Conservation (phyloP, 176 grass and related monocot species). For the Raddia distichophylla region DNA sequence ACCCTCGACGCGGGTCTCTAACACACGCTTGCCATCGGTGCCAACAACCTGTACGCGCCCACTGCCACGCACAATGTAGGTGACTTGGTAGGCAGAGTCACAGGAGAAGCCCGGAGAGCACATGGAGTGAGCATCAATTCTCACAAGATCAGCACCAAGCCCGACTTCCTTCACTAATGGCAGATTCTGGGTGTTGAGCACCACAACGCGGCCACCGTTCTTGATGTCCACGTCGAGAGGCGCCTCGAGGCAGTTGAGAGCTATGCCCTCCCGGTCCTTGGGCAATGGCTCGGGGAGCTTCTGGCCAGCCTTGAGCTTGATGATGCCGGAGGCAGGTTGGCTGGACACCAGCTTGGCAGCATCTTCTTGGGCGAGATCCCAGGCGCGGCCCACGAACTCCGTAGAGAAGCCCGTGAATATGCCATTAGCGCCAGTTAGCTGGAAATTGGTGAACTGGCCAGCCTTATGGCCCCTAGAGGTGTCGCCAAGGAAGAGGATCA, state of each 20-base stretch:
- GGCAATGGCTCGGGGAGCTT: conserved; percentile 44
- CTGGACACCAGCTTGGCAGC: conserved; percentile 61
- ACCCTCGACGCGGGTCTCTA: conserved; percentile 56
- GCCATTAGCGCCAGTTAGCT: conserved; percentile 61
- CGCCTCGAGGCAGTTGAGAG: conserved; percentile 75
- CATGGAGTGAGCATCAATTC: conserved; percentile 79
- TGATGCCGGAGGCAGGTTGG: conserved; percentile 50
- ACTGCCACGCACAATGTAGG: conserved; percentile 76
- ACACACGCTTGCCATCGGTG: conserved; percentile 66
- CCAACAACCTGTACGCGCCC: conserved; percentile 79
- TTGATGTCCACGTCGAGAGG: conserved; percentile 80
- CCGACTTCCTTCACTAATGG: conserved; percentile 73
- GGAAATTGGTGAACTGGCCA: conserved; percentile 82
- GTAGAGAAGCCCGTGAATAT: conserved; percentile 87
- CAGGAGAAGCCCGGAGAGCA: conserved; percentile 93
- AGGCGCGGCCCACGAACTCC: conserved; percentile 73
- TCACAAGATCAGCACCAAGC: conserved; percentile 77
- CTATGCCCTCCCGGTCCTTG: conserved; percentile 63
- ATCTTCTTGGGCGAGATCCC: conserved; percentile 61
- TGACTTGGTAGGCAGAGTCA: conserved; percentile 90
- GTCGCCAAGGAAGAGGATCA: conserved; percentile 79
- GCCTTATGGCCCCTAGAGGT: conserved; percentile 82
- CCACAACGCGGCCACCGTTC: conserved; percentile 69
- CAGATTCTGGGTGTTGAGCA: conserved; percentile 80
- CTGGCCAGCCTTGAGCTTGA: conserved; percentile 50